These are phyloP conservation scores for Nasturtium officinale DNA, from an alignment of 345 rosid genomes.

Conservation along the genomic window DNA sequence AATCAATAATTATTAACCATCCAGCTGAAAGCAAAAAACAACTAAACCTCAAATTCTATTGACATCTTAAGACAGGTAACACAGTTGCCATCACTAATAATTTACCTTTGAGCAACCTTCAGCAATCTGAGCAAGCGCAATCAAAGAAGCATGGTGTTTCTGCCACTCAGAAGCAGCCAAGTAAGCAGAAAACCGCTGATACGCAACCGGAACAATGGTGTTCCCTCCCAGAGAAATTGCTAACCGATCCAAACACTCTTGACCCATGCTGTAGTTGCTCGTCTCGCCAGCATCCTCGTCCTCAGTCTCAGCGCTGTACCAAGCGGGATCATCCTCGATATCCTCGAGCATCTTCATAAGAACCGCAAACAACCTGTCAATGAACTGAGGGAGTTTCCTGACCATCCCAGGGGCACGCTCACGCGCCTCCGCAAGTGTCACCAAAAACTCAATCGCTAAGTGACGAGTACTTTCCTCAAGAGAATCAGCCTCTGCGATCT, in stretches of 20 bases:
- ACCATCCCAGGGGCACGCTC: constrained; percentile 99
- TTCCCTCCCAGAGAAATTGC: constrained; percentile 96
- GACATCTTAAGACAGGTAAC: not conserved
- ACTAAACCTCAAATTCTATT: not conserved
- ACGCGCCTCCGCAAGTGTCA: constrained; percentile 92
- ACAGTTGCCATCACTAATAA: not conserved
- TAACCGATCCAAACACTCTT: constrained; percentile 96
- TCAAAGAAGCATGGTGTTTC: constrained; percentile 95
- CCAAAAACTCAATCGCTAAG: constrained; percentile 90
- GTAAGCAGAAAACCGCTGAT: constrained; percentile 85
- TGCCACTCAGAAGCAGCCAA: constrained; percentile 97
- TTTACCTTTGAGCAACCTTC: constrained; percentile 97
- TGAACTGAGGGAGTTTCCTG: constrained; percentile 96
- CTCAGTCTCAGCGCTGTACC: constrained; percentile 91
- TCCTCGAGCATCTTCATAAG: constrained; percentile 93
- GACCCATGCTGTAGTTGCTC: constrained; percentile 89
- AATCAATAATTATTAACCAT: not conserved
- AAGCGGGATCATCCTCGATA: constrained; percentile 87
- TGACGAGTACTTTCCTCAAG: constrained; percentile 94
- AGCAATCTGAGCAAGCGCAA: constrained; percentile 98
- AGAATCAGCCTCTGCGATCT: constrained; percentile 92
- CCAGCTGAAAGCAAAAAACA: not conserved
- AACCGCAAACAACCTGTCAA: constrained; percentile 79
- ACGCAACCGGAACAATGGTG: constrained; percentile 95
- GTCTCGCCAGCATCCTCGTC: constrained; percentile 97